Evolutionary conservation across 495 filamentous ascomycete genomes (phyloP).

Genomic region (Aspergillus heteromorphus): DNA sequence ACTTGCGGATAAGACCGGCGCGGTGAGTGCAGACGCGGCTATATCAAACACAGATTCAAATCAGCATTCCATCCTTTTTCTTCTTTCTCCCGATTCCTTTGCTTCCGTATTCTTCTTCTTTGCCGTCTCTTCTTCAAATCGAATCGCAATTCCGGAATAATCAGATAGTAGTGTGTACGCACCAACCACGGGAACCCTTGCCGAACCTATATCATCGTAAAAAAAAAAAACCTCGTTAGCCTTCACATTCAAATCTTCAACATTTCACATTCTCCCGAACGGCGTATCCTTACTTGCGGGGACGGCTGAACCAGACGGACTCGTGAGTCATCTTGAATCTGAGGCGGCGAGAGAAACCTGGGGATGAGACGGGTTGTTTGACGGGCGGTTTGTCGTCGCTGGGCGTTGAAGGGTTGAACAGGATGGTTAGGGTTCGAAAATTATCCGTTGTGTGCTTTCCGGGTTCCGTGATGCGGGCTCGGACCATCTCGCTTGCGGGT

Average conservation of each 20-base stretch:
- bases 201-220: conserved; percentile 56
- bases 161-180: too few species aligned
- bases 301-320: conserved; percentile 98
- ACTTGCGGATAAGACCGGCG: conserved; percentile 97
- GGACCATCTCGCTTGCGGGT: conserved; percentile 33
- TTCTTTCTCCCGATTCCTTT: conserved; percentile 7
- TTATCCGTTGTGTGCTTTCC: conserved; percentile 39
- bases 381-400: conserved; percentile 35
- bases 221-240: conserved; percentile 15
- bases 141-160: too few species aligned
- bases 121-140: too few species aligned
- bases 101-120: conserved; percentile 8
- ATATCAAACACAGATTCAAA: conserved; percentile 27
- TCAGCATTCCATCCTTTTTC: neutral
- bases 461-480: conserved; percentile 24
- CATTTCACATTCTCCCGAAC: neutral
- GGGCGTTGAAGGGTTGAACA: conserved; percentile 30
- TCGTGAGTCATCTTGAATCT: conserved; percentile 90
- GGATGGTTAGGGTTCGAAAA: conserved; percentile 35
- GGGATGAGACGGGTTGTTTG: conserved; percentile 30
- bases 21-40: conserved; percentile 95
- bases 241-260: neutral
- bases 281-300: conserved; percentile 61
- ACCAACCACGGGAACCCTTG: conserved; percentile 91
- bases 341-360: conserved; percentile 28